Evolutionary conservation across 179 eudicot genomes (phyloP), one percentile per base, ranked within the genome.

Genomic region (Vitellaria paradoxa): DNA sequence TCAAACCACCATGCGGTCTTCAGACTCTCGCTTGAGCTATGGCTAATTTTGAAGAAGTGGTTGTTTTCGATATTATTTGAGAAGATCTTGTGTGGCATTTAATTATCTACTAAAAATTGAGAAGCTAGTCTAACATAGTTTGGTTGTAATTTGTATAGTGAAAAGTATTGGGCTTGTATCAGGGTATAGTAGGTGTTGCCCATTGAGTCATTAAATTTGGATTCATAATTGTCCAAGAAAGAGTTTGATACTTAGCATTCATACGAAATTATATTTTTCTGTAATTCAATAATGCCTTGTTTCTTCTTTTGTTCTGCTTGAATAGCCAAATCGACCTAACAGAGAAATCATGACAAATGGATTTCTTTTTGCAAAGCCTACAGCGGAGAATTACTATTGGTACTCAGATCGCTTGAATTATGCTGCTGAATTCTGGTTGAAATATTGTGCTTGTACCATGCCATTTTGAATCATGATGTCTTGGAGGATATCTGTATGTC

Each of bases 11-110:
- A 30, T 81, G 47, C 88, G 93, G 61, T 85, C 89, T 45, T 74
- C 81, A n/a, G 97, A 93, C 76, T 84, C 87, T 79, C 95, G 99
- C 65, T 82, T 95, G 70, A 93, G 90, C 86, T 88, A 83, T 47
- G 95, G 98, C 74, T 93, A 72, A 90, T 69, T 67, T 72, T 42
- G 11, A 55, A 17, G 18, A 61, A 59, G 6, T 17, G 15, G 50
- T 24, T 12, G 18, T 55, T 73, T 74, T 26, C 42, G 60, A 61
- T 61, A 23, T 59, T 68, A 57, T 30, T 30, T 6, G 30, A 47
- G 12, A 63, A 73, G 57, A 66, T 63, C 56, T 56, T 77, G 53
- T 17, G 17, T 69, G 57, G 65, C 40, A 74, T 68, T 74, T 62
- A 56, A 37, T 56, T 76, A 65, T 57, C 66, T 47, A 46, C 71